Base-by-base conservation (phyloP, 2,329 filamentous ascomycete species). In the Hypocreales sp. region DNA sequence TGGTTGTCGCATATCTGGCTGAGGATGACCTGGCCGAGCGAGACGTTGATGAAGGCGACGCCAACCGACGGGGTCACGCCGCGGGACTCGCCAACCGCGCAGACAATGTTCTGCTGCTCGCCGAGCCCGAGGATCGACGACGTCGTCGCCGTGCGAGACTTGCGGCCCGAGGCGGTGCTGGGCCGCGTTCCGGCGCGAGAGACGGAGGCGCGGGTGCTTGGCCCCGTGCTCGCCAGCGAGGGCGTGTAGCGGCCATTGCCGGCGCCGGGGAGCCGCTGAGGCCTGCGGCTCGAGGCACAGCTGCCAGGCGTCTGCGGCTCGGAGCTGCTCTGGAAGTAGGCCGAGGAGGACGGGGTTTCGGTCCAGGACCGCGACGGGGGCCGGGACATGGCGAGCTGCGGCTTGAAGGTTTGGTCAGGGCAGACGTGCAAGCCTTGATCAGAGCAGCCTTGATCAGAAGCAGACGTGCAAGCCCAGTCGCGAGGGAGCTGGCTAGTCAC, bases 1-100 rank as follows among this genome's bases (percentile, higher is more conserved):
- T 93, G 84, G 31, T 77, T 92, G 49, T 95, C 87, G 44, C 79
- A 84, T 36, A 95, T 87, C 44, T 94, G 83, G 44, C 82, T 92
- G 21, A 95, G 64, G 16, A 84, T 72, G 11, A 73, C 80, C 51
- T 93, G 83, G 21, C 79, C 80, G 3, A 81, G 86, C 22, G 81
- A 76, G 4, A 92, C 61, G 43, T 95, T 92, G 44, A 94, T 62
- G 44, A 94, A 86, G 3, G 83, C 81, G 22, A 93, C 60, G 1
- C 87, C 86, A 2, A 95, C 76, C 0, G 75, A 79, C 0, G 84
- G 83, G 14, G 80, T 76, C 5, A 93, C 69, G 5, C 83, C 83
- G n/a, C 86, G 77, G 23, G 81, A 83, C 48, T 94, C 84, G 40
- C 73, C 81, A 26, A 94, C 55, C 4, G 87, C 86, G 50, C 87